Evolutionary conservation across 2,329 filamentous ascomycete species (phyloP), one percentile per base, ranked within the genome.

Genomic region (Diaporthe vexans): DNA sequence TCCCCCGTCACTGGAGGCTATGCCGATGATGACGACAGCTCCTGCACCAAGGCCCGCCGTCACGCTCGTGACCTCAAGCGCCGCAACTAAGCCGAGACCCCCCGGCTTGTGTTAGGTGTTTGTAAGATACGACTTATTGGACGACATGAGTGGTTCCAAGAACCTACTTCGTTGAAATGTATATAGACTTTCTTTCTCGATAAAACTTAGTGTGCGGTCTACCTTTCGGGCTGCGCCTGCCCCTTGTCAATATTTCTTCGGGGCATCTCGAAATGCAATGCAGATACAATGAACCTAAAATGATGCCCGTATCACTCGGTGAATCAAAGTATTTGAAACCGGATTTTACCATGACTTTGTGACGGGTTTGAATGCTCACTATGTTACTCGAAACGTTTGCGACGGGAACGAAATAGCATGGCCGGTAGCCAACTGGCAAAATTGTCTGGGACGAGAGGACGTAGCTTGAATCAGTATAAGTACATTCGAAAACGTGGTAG

Each of bases 61-160:
- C 73, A 74, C 63, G 73, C 73, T 51, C 68, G 73, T 43, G 73
- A 72, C 24, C 29, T 74, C 43, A 43, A 43, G 26, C 46, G 56
- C 21, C 67, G 51, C 43, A 71, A 63, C 65, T 73, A 71, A 73
- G 46, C 48, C 40, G 6, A 24, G 17, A 24, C 5, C 17, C 17
- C 1, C 26, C 13, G 26, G 48, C 26, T 43, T 33, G 2, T 26
- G 29, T 11, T 51, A 29, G 37, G 19, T n/a, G 48, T 58, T 35
- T 58, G 56, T 40, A 61, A 43, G 33, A 29, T 24, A 43, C 15
- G 56, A 52, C 46, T 71, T 57, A 21, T 52, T 63, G 70, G 54
- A 19, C 24, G 46, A 52, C 11, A 57, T 48, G 57, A 35, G 33
- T 54, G 35, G 35, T 63, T 46, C 35, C 37, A 63, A 52, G 26